A percentile compares a stretch with the other conserved stretches of the same genome.
These are phyloP conservation scores for Pisolithus tinctorius DNA, from an alignment of 768 basidiomycete genomes.

Conservation along the genomic window DNA sequence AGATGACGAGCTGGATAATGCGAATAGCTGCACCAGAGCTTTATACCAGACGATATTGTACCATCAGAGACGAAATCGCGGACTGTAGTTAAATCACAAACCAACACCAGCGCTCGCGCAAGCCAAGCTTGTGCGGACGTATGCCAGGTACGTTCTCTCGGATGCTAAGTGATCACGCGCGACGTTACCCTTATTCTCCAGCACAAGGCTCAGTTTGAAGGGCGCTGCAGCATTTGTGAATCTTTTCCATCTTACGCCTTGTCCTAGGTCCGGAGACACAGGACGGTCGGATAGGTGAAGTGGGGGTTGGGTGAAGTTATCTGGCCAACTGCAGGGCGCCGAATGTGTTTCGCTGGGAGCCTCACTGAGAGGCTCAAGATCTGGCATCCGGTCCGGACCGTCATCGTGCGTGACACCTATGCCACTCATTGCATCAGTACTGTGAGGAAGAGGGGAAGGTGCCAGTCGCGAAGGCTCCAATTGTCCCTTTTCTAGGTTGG, in stretches of 20 bases:
- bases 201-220: conserved; percentile 23
- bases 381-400: conserved; percentile 12
- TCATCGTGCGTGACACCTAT: conserved; percentile 1
- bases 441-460: not conserved
- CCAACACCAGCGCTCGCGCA: conserved; percentile 56
- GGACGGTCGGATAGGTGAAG: not conserved
- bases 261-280: too few species aligned
- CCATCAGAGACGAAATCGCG: not conserved
- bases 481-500: not conserved
- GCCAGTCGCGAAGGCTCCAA: not conserved
- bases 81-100: conserved; percentile 22
- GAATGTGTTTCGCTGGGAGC: conserved; percentile 4
- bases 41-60: not conserved
- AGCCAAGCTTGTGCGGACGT: conserved; percentile 57
- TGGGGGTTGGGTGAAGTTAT: not conserved
- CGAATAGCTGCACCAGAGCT: conserved; percentile 56
- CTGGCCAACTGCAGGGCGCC: conserved; percentile 2
- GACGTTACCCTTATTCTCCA: conserved; percentile 57
- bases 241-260: not conserved
- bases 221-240: conserved; percentile 3
- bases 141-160: conserved; percentile 59
- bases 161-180: conserved; percentile 60
- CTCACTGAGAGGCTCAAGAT: conserved; percentile 16
- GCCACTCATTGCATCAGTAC: conserved; percentile 7
- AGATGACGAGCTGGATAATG: conserved; percentile 24